These are phyloP conservation scores for Vachellia pachyceras DNA, from an alignment of 306 rosid species.

Conservation along the genomic window DNA sequence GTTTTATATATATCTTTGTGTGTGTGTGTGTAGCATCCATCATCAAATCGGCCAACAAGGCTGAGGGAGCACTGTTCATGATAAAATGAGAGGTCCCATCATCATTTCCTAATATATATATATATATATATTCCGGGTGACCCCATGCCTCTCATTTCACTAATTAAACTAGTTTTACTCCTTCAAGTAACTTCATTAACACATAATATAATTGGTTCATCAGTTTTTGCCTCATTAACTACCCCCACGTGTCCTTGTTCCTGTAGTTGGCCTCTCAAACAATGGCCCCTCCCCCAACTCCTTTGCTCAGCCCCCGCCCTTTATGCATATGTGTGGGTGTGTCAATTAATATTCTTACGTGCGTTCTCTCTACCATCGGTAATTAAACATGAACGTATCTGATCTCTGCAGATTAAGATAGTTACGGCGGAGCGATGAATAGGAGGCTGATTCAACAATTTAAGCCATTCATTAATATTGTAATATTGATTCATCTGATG, in stretches of 20 bases:
- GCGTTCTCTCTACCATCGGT: too few species aligned
- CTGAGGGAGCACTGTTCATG: not conserved
- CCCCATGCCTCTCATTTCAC: not conserved
- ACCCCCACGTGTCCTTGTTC: conserved; percentile 6
- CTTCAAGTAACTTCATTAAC: conserved; percentile 38
- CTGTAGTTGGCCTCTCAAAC: too few species aligned
- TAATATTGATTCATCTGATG: too few species aligned
- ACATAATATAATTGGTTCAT: conserved; percentile 38
- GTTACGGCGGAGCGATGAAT: too few species aligned
- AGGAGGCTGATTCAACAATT: too few species aligned
- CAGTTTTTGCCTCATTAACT: conserved; percentile 30
- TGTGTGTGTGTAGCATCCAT: not conserved
- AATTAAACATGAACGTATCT: too few species aligned
- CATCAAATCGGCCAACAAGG: conserved; percentile 24
- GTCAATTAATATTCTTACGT: too few species aligned
- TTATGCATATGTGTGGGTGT: too few species aligned
- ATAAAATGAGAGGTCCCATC: conserved; percentile 40
- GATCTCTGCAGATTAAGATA: too few species aligned
- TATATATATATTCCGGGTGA: not conserved
- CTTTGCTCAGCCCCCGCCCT: too few species aligned
- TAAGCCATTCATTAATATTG: too few species aligned
- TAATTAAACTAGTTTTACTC: conserved; percentile 27
- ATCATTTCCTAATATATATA: conserved; percentile 14
- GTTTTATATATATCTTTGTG: too few species aligned
- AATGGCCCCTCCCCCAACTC: not conserved